phyloP scores from a whole-genome alignment of 768 basidiomycete genomes.

The Galerina sulciceps region DNA sequence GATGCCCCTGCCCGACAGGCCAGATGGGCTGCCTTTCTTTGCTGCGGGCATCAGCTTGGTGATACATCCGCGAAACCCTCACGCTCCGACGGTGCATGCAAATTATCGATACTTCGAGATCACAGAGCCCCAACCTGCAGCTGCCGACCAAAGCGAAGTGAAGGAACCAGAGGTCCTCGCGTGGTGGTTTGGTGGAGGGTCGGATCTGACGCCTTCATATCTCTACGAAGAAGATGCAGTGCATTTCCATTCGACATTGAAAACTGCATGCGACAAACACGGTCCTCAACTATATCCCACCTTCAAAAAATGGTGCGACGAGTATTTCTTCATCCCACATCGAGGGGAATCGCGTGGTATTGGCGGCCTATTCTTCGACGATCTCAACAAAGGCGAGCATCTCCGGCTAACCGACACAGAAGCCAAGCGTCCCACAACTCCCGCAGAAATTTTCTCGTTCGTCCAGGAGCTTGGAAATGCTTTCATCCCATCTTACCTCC shows the following conservation, averaged over 20 bases:
- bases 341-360: slow-evolving; percentile 85
- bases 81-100: slow-evolving; percentile 91
- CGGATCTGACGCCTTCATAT: slow-evolving; percentile 93
- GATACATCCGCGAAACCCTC: slow-evolving; percentile 92
- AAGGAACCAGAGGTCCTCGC: slow-evolving; percentile 63
- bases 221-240: slow-evolving; percentile 84
- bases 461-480: slow-evolving; percentile 73
- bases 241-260: slow-evolving; percentile 85
- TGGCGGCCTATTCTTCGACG: slow-evolving; percentile 97
- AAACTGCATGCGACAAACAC: slow-evolving; percentile 76
- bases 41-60: slow-evolving; percentile 93
- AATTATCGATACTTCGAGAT: slow-evolving; percentile 99
- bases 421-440: slow-evolving; percentile 52
- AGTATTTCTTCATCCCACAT: slow-evolving; percentile 95
- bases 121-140: slow-evolving; percentile 46
- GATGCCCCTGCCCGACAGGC: slow-evolving; percentile 66
- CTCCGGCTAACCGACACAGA: slow-evolving; percentile 53
- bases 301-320: slow-evolving; percentile 97
- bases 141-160: slow-evolving; percentile 26
- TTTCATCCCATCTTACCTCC: slow-evolving; percentile 90
- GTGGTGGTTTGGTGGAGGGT: slow-evolving; percentile 99
- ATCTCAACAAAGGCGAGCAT: slow-evolving; percentile 73
- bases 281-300: slow-evolving; percentile 68
- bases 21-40: slow-evolving; percentile 84
- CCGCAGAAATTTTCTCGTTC: slow-evolving; percentile 78